A percentile compares a stretch with the other conserved stretches of the same genome.
phyloP scores from a whole-genome alignment of 352 stramenopile genomes.

The Phytophthora palmivora region DNA sequence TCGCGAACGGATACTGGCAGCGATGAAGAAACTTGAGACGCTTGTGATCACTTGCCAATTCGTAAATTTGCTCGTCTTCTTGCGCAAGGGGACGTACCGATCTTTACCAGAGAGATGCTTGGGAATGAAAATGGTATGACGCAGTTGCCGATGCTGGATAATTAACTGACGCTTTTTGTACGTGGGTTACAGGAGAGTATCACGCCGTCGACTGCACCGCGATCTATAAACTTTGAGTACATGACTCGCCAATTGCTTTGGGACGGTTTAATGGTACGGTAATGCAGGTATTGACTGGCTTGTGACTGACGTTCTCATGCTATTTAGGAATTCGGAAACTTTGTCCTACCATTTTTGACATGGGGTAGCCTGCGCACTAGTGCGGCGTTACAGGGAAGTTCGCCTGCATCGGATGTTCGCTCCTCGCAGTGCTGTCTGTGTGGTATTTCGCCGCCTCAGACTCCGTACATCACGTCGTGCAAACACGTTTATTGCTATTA shows the following conservation, averaged over 20 bases:
- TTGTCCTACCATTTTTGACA: slow-evolving; percentile 75
- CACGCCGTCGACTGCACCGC: slow-evolving; percentile 51
- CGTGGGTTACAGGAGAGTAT: slow-evolving; percentile 59
- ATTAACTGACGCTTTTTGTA: slow-evolving; percentile 11
- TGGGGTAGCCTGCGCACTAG: slow-evolving; percentile 54
- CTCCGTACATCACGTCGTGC: slow-evolving; percentile 89
- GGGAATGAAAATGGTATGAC: slow-evolving; percentile 70
- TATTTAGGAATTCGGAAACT: slow-evolving; percentile 81
- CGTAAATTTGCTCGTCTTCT: slow-evolving; percentile 75
- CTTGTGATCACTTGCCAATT: slow-evolving; percentile 73
- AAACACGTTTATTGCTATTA: slow-evolving; percentile 91
- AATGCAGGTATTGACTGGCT: background rate
- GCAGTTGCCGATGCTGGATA: background rate
- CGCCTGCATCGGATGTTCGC: slow-evolving; percentile 6
- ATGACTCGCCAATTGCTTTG: slow-evolving; percentile 88
- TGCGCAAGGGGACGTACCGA: slow-evolving; percentile 73
- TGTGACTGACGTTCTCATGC: slow-evolving; percentile 9
- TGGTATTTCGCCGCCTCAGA: slow-evolving; percentile 63
- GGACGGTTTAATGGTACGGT: slow-evolving; percentile 78
- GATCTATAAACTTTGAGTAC: slow-evolving; percentile 88
- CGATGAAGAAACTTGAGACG: slow-evolving; percentile 82
- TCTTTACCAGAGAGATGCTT: slow-evolving; percentile 79
- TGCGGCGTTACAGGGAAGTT: slow-evolving; percentile 14
- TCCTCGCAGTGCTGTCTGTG: slow-evolving; percentile 70
- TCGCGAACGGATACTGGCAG: slow-evolving; percentile 43